Conservation (phyloP, 176 grass and related monocot species). For the Oryza rufipogon region DNA sequence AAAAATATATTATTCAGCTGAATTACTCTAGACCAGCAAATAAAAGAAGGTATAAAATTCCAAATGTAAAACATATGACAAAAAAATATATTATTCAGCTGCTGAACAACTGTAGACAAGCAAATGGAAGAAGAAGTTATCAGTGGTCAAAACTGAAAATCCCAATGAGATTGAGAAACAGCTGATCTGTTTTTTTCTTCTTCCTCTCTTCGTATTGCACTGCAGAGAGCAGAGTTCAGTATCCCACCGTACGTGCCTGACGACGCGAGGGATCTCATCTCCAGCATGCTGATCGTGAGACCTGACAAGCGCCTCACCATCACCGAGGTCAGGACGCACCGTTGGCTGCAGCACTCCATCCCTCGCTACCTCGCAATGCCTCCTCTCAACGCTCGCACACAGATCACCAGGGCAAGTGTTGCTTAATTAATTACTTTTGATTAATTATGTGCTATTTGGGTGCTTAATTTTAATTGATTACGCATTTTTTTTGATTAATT, state of each 20-base stretch:
- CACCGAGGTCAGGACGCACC: conserved; percentile 52
- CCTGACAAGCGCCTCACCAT: conserved; percentile 56
- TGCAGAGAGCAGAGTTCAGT: conserved; percentile 41
- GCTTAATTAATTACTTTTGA: background rate
- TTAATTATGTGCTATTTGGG: no score
- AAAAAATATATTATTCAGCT: no score
- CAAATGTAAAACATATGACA: no score
- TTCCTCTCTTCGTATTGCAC: background rate
- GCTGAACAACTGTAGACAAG: no score
- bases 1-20: no score
- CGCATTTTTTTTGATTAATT: background rate
- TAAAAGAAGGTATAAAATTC: no score
- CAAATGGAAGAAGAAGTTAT: no score
- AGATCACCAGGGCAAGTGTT: conserved; percentile 17
- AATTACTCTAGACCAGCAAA: no score
- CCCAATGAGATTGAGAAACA: background rate
- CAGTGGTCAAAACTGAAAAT: no score
- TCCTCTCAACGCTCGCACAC: conserved; percentile 28
- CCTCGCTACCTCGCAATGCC: conserved; percentile 56
- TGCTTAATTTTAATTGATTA: background rate
- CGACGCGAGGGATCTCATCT: conserved; percentile 57
- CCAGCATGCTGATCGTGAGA: conserved; percentile 56
- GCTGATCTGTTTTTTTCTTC: background rate
- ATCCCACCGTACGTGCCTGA: conserved; percentile 53
- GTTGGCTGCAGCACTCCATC: conserved; percentile 48